Evolutionary conservation across 768 basidiomycete species (phyloP).

Genomic region (Pisolithus marmoratus): DNA sequence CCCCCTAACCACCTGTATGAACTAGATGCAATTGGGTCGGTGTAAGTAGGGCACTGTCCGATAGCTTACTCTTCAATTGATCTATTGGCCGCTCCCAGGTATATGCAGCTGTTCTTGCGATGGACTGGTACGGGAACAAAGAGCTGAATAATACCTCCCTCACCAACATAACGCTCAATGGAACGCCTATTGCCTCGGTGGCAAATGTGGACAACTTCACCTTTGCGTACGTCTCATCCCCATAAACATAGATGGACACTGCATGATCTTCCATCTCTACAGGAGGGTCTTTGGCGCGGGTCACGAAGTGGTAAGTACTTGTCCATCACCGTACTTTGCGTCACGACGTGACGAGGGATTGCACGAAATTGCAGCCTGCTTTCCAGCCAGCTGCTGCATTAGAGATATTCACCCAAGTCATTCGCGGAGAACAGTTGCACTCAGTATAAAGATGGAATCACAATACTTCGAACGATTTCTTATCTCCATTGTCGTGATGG

Average conservation of each 20-base stretch:
- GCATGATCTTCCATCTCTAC: neutral
- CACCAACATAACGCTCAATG: constrained; percentile 53
- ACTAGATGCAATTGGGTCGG: constrained; percentile 20
- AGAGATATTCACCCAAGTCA: constrained; percentile 53
- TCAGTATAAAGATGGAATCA: constrained; percentile 31
- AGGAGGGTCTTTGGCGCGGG: constrained; percentile 55
- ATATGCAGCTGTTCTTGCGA: constrained; percentile 34
- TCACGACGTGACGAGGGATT: neutral
- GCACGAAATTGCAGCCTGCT: constrained; percentile 38
- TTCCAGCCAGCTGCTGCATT: constrained; percentile 56
- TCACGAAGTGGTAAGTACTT: constrained; percentile 52
- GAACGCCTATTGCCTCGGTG: constrained; percentile 48
- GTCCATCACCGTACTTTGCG: neutral
- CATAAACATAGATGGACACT: neutral
- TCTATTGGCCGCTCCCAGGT: constrained; percentile 16
- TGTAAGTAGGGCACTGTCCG: constrained; percentile 25
- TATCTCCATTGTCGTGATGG: no score
- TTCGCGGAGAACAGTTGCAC: constrained; percentile 47
- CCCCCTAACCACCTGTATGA: constrained; percentile 3
- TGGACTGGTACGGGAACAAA: constrained; percentile 43
- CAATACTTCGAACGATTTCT: no score
- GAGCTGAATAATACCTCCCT: constrained; percentile 36
- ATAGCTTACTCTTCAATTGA: neutral
- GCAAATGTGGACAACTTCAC: constrained; percentile 63
- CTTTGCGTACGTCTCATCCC: constrained; percentile 47